A percentile compares a stretch with the other conserved stretches of the same genome.
These are phyloP conservation scores for Colletotrichum sp. DNA, from an alignment of 2,329 filamentous ascomycete species.

Conservation along the genomic window DNA sequence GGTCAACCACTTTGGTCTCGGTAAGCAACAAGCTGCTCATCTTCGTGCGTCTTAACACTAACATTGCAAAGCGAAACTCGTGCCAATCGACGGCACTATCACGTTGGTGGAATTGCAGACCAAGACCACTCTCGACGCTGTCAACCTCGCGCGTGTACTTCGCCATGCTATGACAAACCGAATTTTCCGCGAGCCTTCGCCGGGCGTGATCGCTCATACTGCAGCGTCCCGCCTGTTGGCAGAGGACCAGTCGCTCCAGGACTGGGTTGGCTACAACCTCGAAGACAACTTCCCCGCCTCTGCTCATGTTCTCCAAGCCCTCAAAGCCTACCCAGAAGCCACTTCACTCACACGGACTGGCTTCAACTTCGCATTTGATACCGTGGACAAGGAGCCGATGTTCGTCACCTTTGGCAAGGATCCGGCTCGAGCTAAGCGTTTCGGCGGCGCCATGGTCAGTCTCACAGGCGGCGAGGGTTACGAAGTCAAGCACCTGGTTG, in stretches of 20 bases:
- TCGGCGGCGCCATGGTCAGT: constrained; percentile 60
- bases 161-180: constrained; percentile 63
- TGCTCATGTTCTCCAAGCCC: constrained; percentile 48
- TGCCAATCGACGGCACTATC: constrained; percentile 52
- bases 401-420: constrained; percentile 58
- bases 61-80: constrained; percentile 48
- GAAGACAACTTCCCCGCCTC: constrained; percentile 59
- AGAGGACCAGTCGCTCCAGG: constrained; percentile 50
- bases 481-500: constrained; percentile 56
- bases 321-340: constrained; percentile 51
- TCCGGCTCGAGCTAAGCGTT: constrained; percentile 50
- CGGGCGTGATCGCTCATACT: constrained; percentile 59
- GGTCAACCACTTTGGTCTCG: constrained; percentile 55
- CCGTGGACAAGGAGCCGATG: constrained; percentile 56
- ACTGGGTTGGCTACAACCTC: constrained; percentile 61
- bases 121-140: constrained; percentile 50
- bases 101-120: constrained; percentile 49
- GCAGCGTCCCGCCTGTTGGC: constrained; percentile 57
- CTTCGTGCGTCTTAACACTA: neutral
- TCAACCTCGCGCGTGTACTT: constrained; percentile 56
- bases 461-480: constrained; percentile 62
- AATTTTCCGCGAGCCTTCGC: constrained; percentile 58
- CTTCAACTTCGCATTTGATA: constrained; percentile 56
- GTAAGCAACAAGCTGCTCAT: constrained; percentile 32
- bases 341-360: constrained; percentile 52